Evolutionary conservation across 352 stramenopile genomes (phyloP), one percentile per base, ranked within the genome.

Genomic region (Halophytophthora polymorphica): DNA sequence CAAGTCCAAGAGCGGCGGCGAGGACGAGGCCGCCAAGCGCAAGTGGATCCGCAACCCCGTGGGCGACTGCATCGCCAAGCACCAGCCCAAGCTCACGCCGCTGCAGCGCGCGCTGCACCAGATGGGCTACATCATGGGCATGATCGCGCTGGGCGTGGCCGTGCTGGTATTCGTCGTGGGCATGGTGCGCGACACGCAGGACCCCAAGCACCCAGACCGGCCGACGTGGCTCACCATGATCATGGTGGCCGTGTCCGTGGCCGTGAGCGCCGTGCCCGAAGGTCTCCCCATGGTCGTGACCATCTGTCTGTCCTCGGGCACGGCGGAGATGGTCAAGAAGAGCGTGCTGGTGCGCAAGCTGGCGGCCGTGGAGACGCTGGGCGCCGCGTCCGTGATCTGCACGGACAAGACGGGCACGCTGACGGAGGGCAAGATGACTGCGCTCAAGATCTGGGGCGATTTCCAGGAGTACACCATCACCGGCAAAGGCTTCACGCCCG

Each of bases 341-440:
- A 73, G 90, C 53, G 83, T 90, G 34, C 73, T 94, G 0, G 81
- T 96, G 2, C 85, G 89, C 40, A 94, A 96, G 55, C 72, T 96
- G 22, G 76, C 85, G 3, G 77, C 91, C 5, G 73, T 90, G 13
- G 71, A 90, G 56, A 89, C 77, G 25, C 86, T 98, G 45, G 89
- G 84, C 14, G 88, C 93, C 4, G 94, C 91, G 3, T 96, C 89
- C 6, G 90, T 98, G 0, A 94, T 96, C 44, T 98, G 79, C 43
- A 90, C 80, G 0, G 95, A 98, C 67, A 98, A 98, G 74, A 98
- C 95, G 0, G 95, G 95, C 10, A 98, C 95, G 11, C 64, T 98
- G 12, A 98, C 95, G 0, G 80, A 90, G 36, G 83, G 83, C 38
- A 86, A 90, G 43, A 93, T 93, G 83, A 89, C 78, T 2, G 83